Conservation (phyloP, 257 asterid genomes). For the Orobanche coerulescens region DNA sequence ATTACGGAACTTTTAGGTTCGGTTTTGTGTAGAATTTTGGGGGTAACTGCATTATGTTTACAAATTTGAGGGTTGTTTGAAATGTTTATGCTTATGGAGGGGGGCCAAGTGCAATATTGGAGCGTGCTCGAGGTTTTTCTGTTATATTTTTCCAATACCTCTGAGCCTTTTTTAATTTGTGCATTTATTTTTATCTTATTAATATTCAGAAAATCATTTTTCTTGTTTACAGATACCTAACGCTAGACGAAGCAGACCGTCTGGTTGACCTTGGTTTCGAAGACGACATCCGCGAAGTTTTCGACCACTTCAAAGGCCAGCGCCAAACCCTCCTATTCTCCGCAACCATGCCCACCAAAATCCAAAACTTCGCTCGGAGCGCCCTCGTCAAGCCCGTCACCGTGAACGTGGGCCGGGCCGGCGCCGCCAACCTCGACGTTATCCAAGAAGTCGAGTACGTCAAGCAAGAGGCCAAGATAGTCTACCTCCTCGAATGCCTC, state of each 20-base stretch:
- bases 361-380: constrained; percentile 7
- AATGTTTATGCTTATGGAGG: too few relatives aligned
- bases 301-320: constrained; percentile 12
- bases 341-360: constrained; percentile 12
- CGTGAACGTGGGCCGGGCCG: constrained; percentile 10
- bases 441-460: constrained; percentile 11
- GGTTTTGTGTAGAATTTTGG: too few relatives aligned
- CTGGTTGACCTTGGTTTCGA: constrained; percentile 5
- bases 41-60: too few relatives aligned
- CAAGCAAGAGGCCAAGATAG: constrained; percentile 11
- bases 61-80: too few relatives aligned
- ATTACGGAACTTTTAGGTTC: too few relatives aligned
- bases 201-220: background rate
- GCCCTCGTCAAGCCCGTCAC: constrained; percentile 11
- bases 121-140: too few relatives aligned
- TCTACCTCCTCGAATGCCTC: constrained; percentile 14
- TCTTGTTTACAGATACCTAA: background rate
- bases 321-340: constrained; percentile 5
- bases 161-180: too few relatives aligned
- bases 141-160: too few relatives aligned
- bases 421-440: constrained; percentile 8
- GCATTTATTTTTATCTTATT: background rate
- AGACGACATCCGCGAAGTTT: constrained; percentile 7
- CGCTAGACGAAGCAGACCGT: background rate
- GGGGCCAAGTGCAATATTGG: too few relatives aligned